Base-by-base conservation (phyloP, 352 stramenopile genomes). In the Aphanomyces stellatus region DNA sequence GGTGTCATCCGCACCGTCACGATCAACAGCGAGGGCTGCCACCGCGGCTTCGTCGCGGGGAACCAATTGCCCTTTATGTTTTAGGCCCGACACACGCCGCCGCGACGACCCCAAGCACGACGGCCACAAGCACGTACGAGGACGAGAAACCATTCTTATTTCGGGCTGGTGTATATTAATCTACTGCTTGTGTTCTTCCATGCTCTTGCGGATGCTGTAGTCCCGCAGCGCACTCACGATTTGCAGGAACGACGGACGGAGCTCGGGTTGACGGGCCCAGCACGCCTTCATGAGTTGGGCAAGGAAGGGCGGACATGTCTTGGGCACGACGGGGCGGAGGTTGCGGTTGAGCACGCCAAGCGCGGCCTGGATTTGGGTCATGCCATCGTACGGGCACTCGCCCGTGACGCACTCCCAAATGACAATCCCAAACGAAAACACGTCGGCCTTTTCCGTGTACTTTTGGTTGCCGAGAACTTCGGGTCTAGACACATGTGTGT, bases 1-100 rank as follows among this genome's bases (percentile, higher is more conserved):
- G 97, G 97, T 65, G 94, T 99, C 48, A 99, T 99, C 75, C 87
- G 97, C 65, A 98, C 96, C 17, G 88, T 98, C 64, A 93, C 87
- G 62, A 98, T 99, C 67, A 96, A 85, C 69, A 81, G 90, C 53
- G 82, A 93, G 61, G 93, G 95, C 31, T 84, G 94, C 62, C 81
- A 96, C 70, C 88, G 93, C 37, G 91, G 97, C 64, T 98, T 97
- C 72, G 90, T 92, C 33, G 83, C 86, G 62, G 95, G 96, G 59
- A 87, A 98, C 72, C 71, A 86, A 27, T 76, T 98, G 40, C 95
- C 95, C 6, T 98, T 95, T 70, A 62, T 66, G 51, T 85, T 96
- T 69, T 94, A 82, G 75, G 76, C 48, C 8, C 13, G 53, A 61
- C 28, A n/a, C 24, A n/a, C 13, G 11, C 22, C 19, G 22, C 6